Evolutionary conservation across 306 rosid genomes (phyloP).

Genomic region (Ochetophila trinervis): DNA sequence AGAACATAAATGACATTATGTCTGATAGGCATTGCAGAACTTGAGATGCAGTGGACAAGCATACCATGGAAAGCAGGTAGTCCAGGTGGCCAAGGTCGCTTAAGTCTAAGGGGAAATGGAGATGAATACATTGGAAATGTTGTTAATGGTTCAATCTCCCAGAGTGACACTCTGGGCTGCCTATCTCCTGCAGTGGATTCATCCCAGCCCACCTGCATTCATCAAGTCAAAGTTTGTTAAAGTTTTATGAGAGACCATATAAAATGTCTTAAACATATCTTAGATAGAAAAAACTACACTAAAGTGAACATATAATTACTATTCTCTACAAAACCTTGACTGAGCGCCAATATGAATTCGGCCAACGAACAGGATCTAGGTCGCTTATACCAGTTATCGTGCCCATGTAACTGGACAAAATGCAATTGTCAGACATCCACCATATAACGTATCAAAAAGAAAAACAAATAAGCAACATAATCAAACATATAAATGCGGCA

Average conservation of each 20-base stretch:
- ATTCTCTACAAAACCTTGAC: constrained; percentile 71
- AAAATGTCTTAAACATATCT: constrained; percentile 4
- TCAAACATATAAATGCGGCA: too few relatives aligned
- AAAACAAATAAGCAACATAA: too few relatives aligned
- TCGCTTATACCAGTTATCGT: constrained; percentile 92
- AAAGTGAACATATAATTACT: neutral
- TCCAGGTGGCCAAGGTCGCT: constrained; percentile 94
- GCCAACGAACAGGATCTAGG: constrained; percentile 81
- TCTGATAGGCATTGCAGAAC: neutral
- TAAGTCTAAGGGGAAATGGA: constrained; percentile 84
- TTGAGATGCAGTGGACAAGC: constrained; percentile 13
- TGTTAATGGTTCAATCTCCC: constrained; percentile 98
- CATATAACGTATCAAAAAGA: neutral
- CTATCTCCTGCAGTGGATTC: constrained; percentile 98
- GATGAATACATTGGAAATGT: constrained; percentile 99
- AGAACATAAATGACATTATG: neutral
- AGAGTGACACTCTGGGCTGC: constrained; percentile 92
- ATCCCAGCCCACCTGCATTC: constrained; percentile 96
- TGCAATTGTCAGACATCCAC: constrained; percentile 21
- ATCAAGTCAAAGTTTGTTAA: constrained; percentile 3
- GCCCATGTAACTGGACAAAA: constrained; percentile 69
- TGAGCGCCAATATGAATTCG: constrained; percentile 94
- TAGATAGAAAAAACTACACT: constrained; percentile 2
- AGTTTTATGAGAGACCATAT: neutral
- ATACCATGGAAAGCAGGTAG: constrained; percentile 84